Evolutionary conservation across 2,329 filamentous ascomycete species (phyloP), one percentile per base, ranked within the genome.

Genomic region (Aspergillus persii): DNA sequence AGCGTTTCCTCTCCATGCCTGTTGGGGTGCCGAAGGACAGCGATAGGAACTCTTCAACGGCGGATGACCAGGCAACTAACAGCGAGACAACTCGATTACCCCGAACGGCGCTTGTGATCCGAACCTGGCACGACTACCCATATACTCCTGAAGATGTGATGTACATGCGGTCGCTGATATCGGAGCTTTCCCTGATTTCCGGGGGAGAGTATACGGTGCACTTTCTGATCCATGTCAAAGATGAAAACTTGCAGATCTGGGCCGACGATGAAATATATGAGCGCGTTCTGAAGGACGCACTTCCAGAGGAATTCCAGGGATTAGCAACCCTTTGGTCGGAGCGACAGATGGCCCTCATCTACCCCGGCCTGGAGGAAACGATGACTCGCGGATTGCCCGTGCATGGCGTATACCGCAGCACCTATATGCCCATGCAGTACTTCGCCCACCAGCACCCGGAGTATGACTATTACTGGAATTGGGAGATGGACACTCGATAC

Each of bases 311-410:
- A 71, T 97, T 99, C 77, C 89, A 85, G 65, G 91, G 91, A 50
- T 87, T 99, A 71, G 90, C 90, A 23, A 96, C 91, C 0, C 83
- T 98, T 6, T 99, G 95, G 95, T 95, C 91, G 0, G 92, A 96
- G 75, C 89, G 89, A 27, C 92, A 97, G 76, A 97, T 98, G 92
- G 83, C 89, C 55, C 85, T 92, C 59, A 84, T 96, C 67, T 99
- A 98, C 76, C 90, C 95, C 54, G 91, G 90, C 52, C 87, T 96
- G 29, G 88, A 91, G 69, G 91, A 96, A 63, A 86, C 90, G 50
- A 92, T 87, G 75, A 82, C 83, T 64, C 82, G 83, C 58, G 84
- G 89, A 53, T 82, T 96, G 57, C 90, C 91, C 1, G 87, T 96
- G 0, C 93, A 98, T 73, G 93, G 93, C 18, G 92, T 96, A 8